Evolutionary conservation across 202 grass and related monocot genomes (phyloP), one percentile per base, ranked within the genome.

Genomic region (Hordeum pubiflorum): DNA sequence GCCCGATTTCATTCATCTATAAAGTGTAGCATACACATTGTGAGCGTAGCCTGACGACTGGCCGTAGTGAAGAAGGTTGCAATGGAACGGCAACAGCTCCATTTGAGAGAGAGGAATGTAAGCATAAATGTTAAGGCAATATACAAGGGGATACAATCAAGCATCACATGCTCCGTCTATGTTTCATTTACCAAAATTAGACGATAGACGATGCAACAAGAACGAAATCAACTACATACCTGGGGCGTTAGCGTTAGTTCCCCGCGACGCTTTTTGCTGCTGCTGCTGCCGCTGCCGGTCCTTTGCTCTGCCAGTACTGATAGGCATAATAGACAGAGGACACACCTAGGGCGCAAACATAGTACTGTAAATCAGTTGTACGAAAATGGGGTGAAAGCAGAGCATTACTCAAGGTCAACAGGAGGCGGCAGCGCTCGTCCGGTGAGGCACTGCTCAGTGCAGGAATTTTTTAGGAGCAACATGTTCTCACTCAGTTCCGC

Each of bases 151-250:
- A 46, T 80, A 81, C 56, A 81, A 37, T 36, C 77, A 44, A 44
- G n/a, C 56, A 89, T 15, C 34, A 38, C 6, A 77, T 29, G 40
- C 0, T 31, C 57, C 82, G 55, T 72, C 65, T 61, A 85, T 66
- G 44, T 14, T 66, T 15, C 41, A 31, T 4, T 81, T 81, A 78
- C 72, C 4, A 82, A 77, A 89, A 66, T 59, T 73, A 78, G 52
- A 64, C 65, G 22, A 89, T 52, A 65, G 21, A 85, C 81, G 46
- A 50, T 82, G 60, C 72, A 82, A 69, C 65, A 67, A 85, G 71
- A 85, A 52, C 72, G 81, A 62, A 62, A 75, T 34, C 60, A 54
- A 69, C 40, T 39, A 77, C 39, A 67, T 7, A 52, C 2, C 27
- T 60, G 31, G 31, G 31, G 31, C 31, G 2, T 32, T 32, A 32